Evolutionary conservation across 2,329 filamentous ascomycete genomes (phyloP).

Genomic region (Diaporthe amygdali): DNA sequence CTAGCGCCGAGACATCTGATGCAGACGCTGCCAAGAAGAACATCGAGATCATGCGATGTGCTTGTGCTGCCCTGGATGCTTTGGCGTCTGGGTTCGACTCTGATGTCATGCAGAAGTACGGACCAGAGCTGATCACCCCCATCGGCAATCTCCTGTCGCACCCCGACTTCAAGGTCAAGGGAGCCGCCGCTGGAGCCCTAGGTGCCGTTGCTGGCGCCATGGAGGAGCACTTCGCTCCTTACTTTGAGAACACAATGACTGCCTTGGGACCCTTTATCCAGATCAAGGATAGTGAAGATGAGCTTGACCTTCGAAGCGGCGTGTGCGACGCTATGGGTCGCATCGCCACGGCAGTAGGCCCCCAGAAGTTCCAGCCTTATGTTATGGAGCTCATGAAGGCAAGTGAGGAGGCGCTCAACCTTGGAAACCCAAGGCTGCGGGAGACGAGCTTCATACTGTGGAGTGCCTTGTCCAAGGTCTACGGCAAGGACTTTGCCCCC

Average conservation of each 20-base stretch:
- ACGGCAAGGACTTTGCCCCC: conserved; percentile 80
- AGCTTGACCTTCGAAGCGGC: conserved; percentile 86
- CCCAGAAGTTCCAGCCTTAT: conserved; percentile 86
- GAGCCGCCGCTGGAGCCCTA: conserved; percentile 84
- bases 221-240: conserved; percentile 84
- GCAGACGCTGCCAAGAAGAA: conserved; percentile 73
- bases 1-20: conserved; percentile 69
- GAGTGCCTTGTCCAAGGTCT: conserved; percentile 93
- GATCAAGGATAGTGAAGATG: conserved; percentile 88
- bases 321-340: conserved; percentile 93
- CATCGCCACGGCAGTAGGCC: conserved; percentile 87
- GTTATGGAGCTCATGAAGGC: conserved; percentile 89
- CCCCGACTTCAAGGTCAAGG: conserved; percentile 88
- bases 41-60: conserved; percentile 85
- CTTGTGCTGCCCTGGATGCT: conserved; percentile 89
- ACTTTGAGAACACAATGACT: conserved; percentile 89
- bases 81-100: conserved; percentile 85
- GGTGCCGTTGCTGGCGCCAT: conserved; percentile 89
- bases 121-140: conserved; percentile 80
- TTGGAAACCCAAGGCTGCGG: conserved; percentile 88
- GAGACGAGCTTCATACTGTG: conserved; percentile 98
- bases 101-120: conserved; percentile 81
- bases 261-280: conserved; percentile 83
- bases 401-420: conserved; percentile 86
- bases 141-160: conserved; percentile 85